phyloP scores from a whole-genome alignment of 106 monocot genomes.

The Apostasia shenzhenica region DNA sequence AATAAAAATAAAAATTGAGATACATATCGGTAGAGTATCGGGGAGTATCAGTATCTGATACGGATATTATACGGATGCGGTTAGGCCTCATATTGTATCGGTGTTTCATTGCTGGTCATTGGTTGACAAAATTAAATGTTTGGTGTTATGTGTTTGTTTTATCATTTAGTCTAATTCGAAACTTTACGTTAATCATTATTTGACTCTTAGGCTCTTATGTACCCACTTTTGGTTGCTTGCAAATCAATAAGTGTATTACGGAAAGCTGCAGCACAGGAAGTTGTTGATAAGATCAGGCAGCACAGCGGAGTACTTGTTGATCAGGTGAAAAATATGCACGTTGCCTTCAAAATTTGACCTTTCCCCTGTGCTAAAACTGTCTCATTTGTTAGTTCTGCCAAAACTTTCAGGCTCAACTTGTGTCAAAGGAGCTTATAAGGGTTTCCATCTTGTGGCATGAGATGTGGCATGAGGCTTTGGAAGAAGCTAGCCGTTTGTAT shows the following conservation, averaged over 20 bases:
- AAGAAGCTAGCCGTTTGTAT: constrained; percentile 97
- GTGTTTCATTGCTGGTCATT: too few species aligned
- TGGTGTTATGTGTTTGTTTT: not conserved
- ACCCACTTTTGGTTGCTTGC: constrained; percentile 95
- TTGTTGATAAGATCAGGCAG: constrained; percentile 97
- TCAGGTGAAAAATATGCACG: constrained; percentile 37
- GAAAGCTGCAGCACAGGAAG: constrained; percentile 86
- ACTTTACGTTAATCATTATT: not conserved
- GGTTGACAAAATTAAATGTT: too few species aligned
- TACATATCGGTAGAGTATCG: too few species aligned
- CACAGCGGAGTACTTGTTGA: constrained; percentile 94
- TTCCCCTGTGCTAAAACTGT: constrained; percentile 6
- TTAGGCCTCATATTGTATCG: too few species aligned
- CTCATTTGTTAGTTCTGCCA: not conserved
- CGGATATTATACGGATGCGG: too few species aligned
- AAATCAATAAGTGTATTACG: constrained; percentile 96
- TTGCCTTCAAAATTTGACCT: not conserved
- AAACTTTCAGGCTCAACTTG: constrained; percentile 83
- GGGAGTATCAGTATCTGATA: too few species aligned
- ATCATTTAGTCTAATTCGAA: not conserved
- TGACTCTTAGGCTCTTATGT: constrained; percentile 80
- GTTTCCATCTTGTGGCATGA: constrained; percentile 99
- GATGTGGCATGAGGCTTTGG: constrained; percentile 98
- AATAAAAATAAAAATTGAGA: too few species aligned
- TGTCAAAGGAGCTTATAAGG: constrained; percentile 94